These are phyloP conservation scores for Acanthamoeba lenticulata DNA, from an alignment of 208 protist genomes.

Conservation along the genomic window DNA sequence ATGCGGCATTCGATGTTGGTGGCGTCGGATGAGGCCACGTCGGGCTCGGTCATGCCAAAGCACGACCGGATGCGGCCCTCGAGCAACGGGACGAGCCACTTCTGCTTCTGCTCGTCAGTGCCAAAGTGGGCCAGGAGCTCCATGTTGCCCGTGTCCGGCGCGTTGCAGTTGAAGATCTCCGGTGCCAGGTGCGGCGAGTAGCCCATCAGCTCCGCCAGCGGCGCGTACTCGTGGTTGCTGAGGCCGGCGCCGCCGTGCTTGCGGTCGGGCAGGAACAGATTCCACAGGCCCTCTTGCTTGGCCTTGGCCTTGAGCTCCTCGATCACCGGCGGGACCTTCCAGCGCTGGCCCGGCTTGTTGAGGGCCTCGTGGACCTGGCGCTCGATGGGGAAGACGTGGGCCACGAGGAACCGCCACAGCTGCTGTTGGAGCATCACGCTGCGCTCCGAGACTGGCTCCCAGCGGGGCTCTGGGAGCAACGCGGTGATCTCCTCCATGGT, in stretches of 20 bases:
- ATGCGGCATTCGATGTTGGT: slow-evolving; percentile 80
- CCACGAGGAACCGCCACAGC: slow-evolving; percentile 85
- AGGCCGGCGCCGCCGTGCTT: background rate
- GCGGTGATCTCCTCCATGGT: slow-evolving; percentile 44
- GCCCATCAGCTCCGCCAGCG: slow-evolving; percentile 82
- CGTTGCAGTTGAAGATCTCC: slow-evolving; percentile 79
- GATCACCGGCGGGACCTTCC: slow-evolving; percentile 77
- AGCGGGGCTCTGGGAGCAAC: background rate
- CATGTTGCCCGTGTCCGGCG: slow-evolving; percentile 89
- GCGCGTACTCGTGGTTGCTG: slow-evolving; percentile 86
- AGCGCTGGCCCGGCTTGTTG: background rate
- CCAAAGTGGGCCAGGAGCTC: slow-evolving; percentile 86
- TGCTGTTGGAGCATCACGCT: slow-evolving; percentile 53
- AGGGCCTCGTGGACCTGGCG: slow-evolving; percentile 60
- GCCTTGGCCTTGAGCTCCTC: slow-evolving; percentile 86
- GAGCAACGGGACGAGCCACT: slow-evolving; percentile 87
- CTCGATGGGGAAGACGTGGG: slow-evolving; percentile 84
- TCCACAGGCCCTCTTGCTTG: slow-evolving; percentile 85
- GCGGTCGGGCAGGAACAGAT: slow-evolving; percentile 87
- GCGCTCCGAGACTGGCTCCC: slow-evolving; percentile 43
- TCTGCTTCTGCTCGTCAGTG: slow-evolving; percentile 82
- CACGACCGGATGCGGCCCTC: slow-evolving; percentile 85
- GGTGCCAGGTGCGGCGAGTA: slow-evolving; percentile 63
- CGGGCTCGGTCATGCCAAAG: slow-evolving; percentile 91
- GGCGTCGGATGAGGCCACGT: slow-evolving; percentile 77